These are phyloP conservation scores for Lachancea sp. DNA, from an alignment of 805 yeast genomes.

Conservation along the genomic window DNA sequence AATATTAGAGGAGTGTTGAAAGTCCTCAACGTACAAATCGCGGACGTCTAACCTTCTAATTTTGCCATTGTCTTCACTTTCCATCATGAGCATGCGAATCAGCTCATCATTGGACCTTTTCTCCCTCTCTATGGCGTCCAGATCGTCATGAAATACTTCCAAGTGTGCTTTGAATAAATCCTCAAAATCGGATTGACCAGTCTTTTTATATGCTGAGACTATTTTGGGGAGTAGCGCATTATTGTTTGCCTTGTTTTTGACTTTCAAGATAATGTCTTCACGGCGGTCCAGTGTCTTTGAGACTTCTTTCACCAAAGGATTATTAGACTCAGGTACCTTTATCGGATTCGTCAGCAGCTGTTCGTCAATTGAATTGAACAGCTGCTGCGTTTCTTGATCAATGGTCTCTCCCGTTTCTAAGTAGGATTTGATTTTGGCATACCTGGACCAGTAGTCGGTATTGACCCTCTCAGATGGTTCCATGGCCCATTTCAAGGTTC, in stretches of 20 bases:
- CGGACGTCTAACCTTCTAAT: conserved; percentile 16
- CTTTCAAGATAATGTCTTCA: conserved; percentile 31
- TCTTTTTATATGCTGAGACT: conserved; percentile 40
- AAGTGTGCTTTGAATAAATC: conserved; percentile 39
- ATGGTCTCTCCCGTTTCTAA: conserved; percentile 54
- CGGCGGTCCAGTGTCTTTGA: conserved; percentile 32
- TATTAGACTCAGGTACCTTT: conserved; percentile 25
- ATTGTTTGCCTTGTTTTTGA: conserved; percentile 42
- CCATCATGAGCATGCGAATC: conserved; percentile 37
- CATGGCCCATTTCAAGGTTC: conserved; percentile 51
- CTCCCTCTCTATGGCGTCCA: conserved; percentile 41
- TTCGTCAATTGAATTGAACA: conserved; percentile 44
- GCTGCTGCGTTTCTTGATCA: conserved; percentile 46
- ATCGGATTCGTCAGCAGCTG: conserved; percentile 37
- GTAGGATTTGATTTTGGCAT: conserved; percentile 43
- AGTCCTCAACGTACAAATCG: conserved; percentile 24
- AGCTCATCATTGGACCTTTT: conserved; percentile 35
- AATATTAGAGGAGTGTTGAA: conserved; percentile 24
- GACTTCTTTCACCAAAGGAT: conserved; percentile 34
- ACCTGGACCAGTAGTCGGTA: conserved; percentile 34
- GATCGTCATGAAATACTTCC: conserved; percentile 43
- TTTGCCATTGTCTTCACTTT: conserved; percentile 23
- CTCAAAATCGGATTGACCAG: conserved; percentile 35
- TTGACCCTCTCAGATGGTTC: conserved; percentile 42
- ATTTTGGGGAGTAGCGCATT: conserved; percentile 48